phyloP scores from a whole-genome alignment of 768 basidiomycete species.

The Mycena floridula region DNA sequence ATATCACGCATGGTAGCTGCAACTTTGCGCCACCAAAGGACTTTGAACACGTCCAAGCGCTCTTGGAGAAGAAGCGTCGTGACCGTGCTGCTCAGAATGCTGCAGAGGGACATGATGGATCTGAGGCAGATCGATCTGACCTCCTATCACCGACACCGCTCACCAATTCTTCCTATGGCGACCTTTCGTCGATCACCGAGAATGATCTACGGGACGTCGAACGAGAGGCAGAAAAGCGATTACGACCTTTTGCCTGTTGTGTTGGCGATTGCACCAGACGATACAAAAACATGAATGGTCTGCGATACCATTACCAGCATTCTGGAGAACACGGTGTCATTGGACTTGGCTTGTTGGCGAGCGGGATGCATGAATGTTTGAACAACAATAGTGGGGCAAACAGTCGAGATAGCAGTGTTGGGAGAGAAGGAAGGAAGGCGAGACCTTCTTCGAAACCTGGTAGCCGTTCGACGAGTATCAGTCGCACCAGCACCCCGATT shows the following conservation, averaged over 20 bases:
- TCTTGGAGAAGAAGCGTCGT: conserved; percentile 50
- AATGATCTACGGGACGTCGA: conserved; percentile 67
- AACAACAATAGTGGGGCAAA: conserved; percentile 2
- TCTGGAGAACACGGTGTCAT: conserved; percentile 91
- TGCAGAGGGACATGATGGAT: conserved; percentile 3
- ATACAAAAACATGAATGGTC: conserved; percentile 99
- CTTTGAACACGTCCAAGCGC: conserved; percentile 66
- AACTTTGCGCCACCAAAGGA: conserved; percentile 91
- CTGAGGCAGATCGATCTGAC: conserved; percentile 17
- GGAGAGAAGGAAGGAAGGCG: conserved; percentile 8
- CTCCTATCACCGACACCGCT: no score
- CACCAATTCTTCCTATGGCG: no score
- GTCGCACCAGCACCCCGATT: conserved; percentile 4
- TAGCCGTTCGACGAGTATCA: conserved; percentile 8
- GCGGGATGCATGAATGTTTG: conserved; percentile 59
- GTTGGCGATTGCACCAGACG: conserved; percentile 81
- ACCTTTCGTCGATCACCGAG: conserved; percentile 48
- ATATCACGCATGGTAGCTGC: conserved; percentile 89
- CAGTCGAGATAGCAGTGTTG: conserved; percentile 1
- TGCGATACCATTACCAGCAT: conserved; percentile 95
- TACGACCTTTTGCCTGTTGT: conserved; percentile 85
- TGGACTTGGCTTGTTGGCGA: conserved; percentile 78
- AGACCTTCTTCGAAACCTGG: conserved; percentile 6
- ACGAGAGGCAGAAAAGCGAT: conserved; percentile 75
- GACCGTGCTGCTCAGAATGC: background rate